Conservation (phyloP, 192 early-diverging fungal species). For the Neocallimastix lanati region DNA sequence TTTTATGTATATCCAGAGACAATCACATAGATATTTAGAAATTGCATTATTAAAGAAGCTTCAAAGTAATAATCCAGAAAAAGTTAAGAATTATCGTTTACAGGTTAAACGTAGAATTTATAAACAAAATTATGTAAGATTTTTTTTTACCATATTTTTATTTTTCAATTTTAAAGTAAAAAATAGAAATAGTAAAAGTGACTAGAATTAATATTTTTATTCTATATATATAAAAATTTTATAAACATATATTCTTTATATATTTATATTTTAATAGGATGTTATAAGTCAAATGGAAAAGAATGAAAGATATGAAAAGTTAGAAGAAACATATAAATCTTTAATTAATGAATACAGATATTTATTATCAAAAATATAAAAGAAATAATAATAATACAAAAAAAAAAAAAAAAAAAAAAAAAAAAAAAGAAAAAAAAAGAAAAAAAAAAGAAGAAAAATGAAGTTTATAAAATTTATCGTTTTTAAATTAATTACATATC, state of each 20-base stretch:
- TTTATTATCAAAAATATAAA: not conserved
- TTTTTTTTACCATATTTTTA: no score
- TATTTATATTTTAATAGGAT: constrained; percentile 18
- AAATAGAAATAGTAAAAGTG: no score
- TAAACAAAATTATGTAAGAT: constrained; percentile 49
- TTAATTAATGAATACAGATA: constrained; percentile 9
- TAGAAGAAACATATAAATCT: constrained; percentile 54
- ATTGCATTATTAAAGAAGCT: constrained; percentile 45
- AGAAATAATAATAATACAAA: no score
- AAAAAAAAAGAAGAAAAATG: no score
- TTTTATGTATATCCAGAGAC: constrained; percentile 28
- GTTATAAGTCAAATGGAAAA: constrained; percentile 37
- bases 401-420: no score
- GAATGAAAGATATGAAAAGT: constrained; percentile 45
- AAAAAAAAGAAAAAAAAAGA: no score
- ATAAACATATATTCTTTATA: no score
- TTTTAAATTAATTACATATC: no score
- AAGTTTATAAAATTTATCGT: no score
- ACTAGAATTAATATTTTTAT: no score
- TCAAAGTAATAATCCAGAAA: constrained; percentile 24
- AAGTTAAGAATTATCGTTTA: constrained; percentile 41
- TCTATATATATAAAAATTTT: no score
- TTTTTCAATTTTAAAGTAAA: no score
- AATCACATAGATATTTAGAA: constrained; percentile 67
- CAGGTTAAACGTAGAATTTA: constrained; percentile 74